Evolutionary conservation across 169 alveolate species (phyloP), one percentile per base, ranked within the genome.

Genomic region (Ichthyophthirius multifiliis): DNA sequence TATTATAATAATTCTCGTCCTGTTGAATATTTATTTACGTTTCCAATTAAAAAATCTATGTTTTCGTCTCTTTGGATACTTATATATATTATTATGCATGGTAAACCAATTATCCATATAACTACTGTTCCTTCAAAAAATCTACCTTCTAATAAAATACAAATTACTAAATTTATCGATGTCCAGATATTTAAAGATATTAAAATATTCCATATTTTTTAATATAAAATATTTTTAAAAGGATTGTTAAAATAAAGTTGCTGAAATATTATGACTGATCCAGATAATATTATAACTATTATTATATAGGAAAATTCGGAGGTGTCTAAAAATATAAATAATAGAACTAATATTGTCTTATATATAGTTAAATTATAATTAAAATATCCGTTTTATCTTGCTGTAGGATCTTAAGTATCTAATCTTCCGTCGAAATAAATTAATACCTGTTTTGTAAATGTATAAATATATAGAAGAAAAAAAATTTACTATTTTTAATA

Each of bases 1-100:
- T 31, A 74, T 18, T 43, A 46, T 12, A 79, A 9, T 2, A 75
- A 27, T 20, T 79, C 65, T 44, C 67, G 75, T 23, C 75, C 65
- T 4, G 62, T 65, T 18, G 75, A 74, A 67, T 65, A 65, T 34
- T 79, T 79, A 65, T 79, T 79, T 20, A 75, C 41, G 67, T 79
- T 75, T 37, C 16, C 34, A 31, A 79, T 44, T 45, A 79, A 37
- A 10, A 43, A 62, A 63, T 79, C 85, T 20, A 65, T 30, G 44
- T 75, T 65, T 9, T 65, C 48, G 30, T 79, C 85, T 46, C 75
- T 79, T 7, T 65, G 35, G 4, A 67, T 16, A 30, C 32, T 43
- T 1, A 79, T 31, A 43, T 45, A 55, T 2, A 65, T 27, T 3
- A 79, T n/a, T 23, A 65, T 32, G 10, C 65, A 18, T 34, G 80